Percentiles rank a stretch among this genome's conserved stretches.
Conservation (phyloP, 345 rosid genomes). For the Populus pruinosa region DNA sequence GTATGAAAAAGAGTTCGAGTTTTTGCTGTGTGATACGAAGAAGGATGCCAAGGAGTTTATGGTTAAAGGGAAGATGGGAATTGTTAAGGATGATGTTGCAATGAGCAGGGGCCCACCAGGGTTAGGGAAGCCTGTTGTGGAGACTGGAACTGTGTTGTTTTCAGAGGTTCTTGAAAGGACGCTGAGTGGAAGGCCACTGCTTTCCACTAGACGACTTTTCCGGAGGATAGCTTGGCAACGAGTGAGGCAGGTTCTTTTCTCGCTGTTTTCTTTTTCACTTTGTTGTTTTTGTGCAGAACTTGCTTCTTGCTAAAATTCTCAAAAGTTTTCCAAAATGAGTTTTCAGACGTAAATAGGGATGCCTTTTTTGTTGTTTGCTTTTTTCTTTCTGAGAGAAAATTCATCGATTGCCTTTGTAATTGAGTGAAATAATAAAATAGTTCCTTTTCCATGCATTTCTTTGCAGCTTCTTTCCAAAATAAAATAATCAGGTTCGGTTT, state of each 20-base stretch:
- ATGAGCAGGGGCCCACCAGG: constrained; percentile 32
- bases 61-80: constrained; percentile 77
- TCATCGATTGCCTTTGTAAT: not conserved
- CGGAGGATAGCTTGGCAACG: constrained; percentile 84
- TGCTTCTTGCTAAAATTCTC: not conserved
- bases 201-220: constrained; percentile 68
- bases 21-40: constrained; percentile 64
- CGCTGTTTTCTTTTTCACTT: constrained; percentile 17
- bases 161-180: constrained; percentile 93
- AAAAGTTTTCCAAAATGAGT: not conserved
- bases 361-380: not conserved
- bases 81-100: constrained; percentile 63
- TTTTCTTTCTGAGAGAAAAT: not conserved
- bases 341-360: not conserved
- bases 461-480: not conserved
- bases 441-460: not conserved
- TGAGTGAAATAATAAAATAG: not conserved
- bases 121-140: constrained; percentile 74
- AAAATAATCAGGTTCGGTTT: not conserved
- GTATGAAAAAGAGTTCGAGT: constrained; percentile 65
- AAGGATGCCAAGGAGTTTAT: constrained; percentile 50
- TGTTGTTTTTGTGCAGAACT: not conserved
- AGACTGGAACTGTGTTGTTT: constrained; percentile 76
- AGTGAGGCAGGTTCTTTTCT: constrained; percentile 98
- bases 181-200: constrained; percentile 82